These are phyloP conservation scores for Cyamopsis tetragonoloba DNA, from an alignment of 306 rosid species.

Conservation along the genomic window DNA sequence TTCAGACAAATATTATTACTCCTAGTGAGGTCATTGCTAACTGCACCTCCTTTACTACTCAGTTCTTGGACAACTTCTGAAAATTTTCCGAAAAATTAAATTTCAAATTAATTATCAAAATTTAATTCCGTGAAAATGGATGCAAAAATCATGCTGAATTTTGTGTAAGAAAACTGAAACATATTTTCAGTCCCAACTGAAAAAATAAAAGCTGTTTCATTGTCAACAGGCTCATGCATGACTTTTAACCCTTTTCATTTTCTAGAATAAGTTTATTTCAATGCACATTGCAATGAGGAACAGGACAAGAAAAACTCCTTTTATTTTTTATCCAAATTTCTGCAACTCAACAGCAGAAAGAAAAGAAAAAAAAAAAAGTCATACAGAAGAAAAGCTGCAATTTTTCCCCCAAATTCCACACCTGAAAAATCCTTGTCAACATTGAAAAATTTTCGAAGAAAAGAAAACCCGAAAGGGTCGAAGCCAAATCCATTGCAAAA, in stretches of 20 bases:
- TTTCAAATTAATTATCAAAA: too few species aligned
- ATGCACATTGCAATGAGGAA: conserved; percentile 23
- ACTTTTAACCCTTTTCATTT: conserved; percentile 4
- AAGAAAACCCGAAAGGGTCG: not conserved
- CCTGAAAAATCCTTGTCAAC: conserved; percentile 33
- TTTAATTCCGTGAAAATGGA: too few species aligned
- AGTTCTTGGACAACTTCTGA: too few species aligned
- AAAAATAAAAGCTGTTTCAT: conserved; percentile 27
- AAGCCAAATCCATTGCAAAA: not conserved
- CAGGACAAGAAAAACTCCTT: conserved; percentile 47
- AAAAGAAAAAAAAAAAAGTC: not conserved
- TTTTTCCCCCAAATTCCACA: conserved; percentile 6
- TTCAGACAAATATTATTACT: conserved; percentile 30
- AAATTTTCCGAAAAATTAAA: too few species aligned
- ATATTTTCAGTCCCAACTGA: conserved; percentile 17
- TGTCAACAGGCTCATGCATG: conserved; percentile 77
- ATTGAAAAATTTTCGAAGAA: not conserved
- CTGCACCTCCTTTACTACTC: too few species aligned
- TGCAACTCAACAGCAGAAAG: not conserved
- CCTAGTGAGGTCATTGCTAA: too few species aligned
- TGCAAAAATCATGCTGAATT: too few species aligned
- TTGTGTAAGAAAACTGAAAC: not conserved
- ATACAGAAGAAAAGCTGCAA: not conserved
- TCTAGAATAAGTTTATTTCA: conserved; percentile 11
- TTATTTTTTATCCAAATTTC: conserved; percentile 24